Percentiles rank a stretch among this genome's conserved stretches.
These are phyloP conservation scores for Nannochloropsis oceanica DNA, from an alignment of 108 stramenopile genomes.

Conservation along the genomic window DNA sequence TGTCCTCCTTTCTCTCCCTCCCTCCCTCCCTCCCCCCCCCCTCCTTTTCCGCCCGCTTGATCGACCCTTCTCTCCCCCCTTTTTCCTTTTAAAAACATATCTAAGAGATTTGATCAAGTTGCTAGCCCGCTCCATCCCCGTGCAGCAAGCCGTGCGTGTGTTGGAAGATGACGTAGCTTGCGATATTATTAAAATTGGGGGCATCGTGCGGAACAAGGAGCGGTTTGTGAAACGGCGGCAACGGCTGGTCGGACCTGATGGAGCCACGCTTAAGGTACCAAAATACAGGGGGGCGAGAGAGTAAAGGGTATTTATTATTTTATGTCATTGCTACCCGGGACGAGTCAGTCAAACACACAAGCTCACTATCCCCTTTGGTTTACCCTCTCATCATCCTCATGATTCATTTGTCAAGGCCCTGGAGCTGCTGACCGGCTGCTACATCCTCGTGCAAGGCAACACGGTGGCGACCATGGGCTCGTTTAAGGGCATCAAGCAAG, in stretches of 20 bases:
- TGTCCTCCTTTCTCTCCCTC: too few relatives aligned
- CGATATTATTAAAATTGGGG: constrained; percentile 98
- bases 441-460: constrained; percentile 93
- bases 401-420: constrained; percentile 52
- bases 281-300: not conserved
- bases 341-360: not conserved
- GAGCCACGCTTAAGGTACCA: constrained; percentile 59
- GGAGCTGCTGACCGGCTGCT: constrained; percentile 91
- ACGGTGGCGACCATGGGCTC: constrained; percentile 82
- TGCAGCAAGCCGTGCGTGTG: constrained; percentile 68
- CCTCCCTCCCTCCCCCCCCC: too few relatives aligned
- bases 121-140: constrained; percentile 58
- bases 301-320: not conserved
- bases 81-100: too few relatives aligned
- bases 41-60: too few relatives aligned
- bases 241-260: constrained; percentile 88
- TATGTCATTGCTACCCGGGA: too few relatives aligned
- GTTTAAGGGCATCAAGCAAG: constrained; percentile 59
- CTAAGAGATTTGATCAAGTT: constrained; percentile 74
- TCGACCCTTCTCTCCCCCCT: too few relatives aligned
- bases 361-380: not conserved
- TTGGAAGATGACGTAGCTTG: constrained; percentile 83
- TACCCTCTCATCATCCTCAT: not conserved
- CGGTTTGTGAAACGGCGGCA: constrained; percentile 94
- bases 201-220: constrained; percentile 93